phyloP scores from a whole-genome alignment of 129 eudicot genomes.

The Glebionis coronaria region DNA sequence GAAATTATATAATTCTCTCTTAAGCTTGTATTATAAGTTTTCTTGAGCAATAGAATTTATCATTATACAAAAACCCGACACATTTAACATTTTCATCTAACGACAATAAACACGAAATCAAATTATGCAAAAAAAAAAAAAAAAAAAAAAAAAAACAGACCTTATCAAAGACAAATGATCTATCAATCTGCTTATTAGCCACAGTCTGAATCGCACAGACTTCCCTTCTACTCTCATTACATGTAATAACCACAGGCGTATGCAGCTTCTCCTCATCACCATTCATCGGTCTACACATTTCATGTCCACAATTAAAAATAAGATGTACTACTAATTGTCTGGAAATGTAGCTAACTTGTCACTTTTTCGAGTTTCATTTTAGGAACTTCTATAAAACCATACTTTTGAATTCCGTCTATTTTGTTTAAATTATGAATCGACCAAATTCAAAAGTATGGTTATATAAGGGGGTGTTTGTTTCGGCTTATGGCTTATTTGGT shows the following conservation, averaged over 20 bases:
- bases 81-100: background rate
- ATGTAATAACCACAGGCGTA: conserved; percentile 86
- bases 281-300: conserved; percentile 66
- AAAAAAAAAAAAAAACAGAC: conserved; percentile 39
- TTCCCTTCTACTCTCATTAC: conserved; percentile 85
- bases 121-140: background rate
- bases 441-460: too few species aligned
- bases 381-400: background rate
- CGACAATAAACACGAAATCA: background rate
- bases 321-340: background rate
- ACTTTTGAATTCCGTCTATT: background rate
- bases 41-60: too few species aligned
- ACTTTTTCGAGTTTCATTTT: too few species aligned
- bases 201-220: conserved; percentile 80
- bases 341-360: too few species aligned
- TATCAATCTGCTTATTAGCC: conserved; percentile 96
- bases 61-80: too few species aligned
- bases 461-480: too few species aligned
- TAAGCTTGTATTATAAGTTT: too few species aligned
- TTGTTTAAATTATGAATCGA: too few species aligned
- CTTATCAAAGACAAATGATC: conserved; percentile 84
- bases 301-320: conserved; percentile 3
- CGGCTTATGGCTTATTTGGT: too few species aligned
- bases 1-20: too few species aligned
- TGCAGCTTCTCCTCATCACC: conserved; percentile 73